Base-by-base conservation (phyloP, 805 yeast genomes). In the Komagataella mondaviorum region DNA sequence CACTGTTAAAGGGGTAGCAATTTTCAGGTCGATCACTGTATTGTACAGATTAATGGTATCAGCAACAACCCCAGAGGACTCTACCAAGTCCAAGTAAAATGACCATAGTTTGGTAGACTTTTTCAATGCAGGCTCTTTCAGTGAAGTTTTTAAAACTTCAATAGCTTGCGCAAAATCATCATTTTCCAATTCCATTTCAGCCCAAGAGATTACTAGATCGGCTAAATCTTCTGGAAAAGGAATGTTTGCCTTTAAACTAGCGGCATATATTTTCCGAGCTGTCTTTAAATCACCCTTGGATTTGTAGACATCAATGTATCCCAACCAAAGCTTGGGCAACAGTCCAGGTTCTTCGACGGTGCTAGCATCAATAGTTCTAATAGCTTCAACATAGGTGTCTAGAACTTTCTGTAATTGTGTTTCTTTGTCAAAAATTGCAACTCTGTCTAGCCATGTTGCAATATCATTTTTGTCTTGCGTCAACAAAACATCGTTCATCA, bases 171-270 rank as follows among this genome's bases (percentile, higher is more conserved):
- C 76, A 18, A 78, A 63, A 50, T 80, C 71, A 20, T 71, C 77
- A 16, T 68, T 64, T 22, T 74, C 67, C 30, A 85, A 58, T 53
- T 83, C 84, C 64, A 78, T 66, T 52, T 85, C 85, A 5, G 84
- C 71, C 96, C 96, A 90, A 16, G 73, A 75, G n/a, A 78, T 67
- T 2, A 82, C 85, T 18, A 88, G 65, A 54, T 88, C 96, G 20
- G 77, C 76, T 0, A 79, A 66, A 14, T 72, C 65, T 23, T 69
- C 73, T 10, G 39, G 39, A 64, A 75, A 88, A 5, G 89, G 90
- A 0, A 89, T 90, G n/a, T 30, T 30, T 10, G 39, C 39, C 51
- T 80, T 79, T 1, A 79, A 68, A 0, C 91, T 83, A 49, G 81
- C 81, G 44, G 79, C 77, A 51, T 75, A 77, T 5, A 89, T 75